Conservation (phyloP, 257 asterid genomes). For the Gentiana dahurica region DNA sequence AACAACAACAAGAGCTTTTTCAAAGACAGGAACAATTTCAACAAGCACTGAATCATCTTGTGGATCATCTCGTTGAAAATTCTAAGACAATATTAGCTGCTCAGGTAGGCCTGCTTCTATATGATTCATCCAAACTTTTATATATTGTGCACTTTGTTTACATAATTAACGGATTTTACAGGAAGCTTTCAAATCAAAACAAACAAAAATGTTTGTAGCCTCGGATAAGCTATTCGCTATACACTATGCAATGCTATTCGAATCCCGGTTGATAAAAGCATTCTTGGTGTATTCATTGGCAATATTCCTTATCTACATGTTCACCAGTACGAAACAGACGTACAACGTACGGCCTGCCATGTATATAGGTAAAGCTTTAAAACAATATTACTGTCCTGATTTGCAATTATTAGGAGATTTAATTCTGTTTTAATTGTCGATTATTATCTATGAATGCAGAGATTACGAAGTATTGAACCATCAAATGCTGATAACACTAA, state of each 20-base stretch:
- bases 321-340: constrained; percentile 74
- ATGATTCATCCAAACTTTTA: not conserved
- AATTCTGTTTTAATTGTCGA: not conserved
- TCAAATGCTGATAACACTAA: constrained; percentile 38
- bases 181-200: constrained; percentile 83
- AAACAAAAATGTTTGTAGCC: constrained; percentile 68
- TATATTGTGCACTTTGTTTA: too few relatives aligned
- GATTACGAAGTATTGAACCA: constrained; percentile 74
- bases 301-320: constrained; percentile 61
- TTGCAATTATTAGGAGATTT: not conserved
- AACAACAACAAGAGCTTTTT: constrained; percentile 66
- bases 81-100: constrained; percentile 65
- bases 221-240: constrained; percentile 67
- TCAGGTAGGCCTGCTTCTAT: constrained; percentile 32
- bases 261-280: constrained; percentile 54
- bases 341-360: constrained; percentile 60
- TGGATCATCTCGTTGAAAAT: constrained; percentile 25
- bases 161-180: constrained; percentile 5
- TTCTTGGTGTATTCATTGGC: constrained; percentile 46
- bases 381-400: too few relatives aligned
- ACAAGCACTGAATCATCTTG: constrained; percentile 53
- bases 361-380: constrained; percentile 40
- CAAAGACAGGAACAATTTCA: constrained; percentile 51
- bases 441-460: constrained; percentile 18
- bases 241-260: constrained; percentile 71